Percentiles rank a stretch among this genome's conserved stretches.
These are phyloP conservation scores for Wickerhamia fluorescens DNA, from an alignment of 805 yeast genomes.

Conservation along the genomic window DNA sequence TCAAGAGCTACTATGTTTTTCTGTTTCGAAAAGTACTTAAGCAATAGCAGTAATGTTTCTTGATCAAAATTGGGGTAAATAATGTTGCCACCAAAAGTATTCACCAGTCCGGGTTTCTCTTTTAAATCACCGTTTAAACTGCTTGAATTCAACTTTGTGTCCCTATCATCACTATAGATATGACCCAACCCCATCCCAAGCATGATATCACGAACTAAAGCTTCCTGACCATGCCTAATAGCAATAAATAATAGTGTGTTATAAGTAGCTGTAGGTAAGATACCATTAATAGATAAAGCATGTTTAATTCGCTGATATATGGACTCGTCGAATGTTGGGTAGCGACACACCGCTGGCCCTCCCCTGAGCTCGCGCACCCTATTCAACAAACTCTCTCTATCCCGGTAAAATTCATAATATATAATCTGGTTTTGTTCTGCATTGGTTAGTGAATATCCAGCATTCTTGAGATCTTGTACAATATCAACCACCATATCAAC, in stretches of 20 bases:
- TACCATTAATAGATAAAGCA: too few relatives aligned
- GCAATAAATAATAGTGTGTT: slow-evolving; percentile 24
- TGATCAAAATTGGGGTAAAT: slow-evolving; percentile 11
- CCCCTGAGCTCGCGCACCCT: too few relatives aligned
- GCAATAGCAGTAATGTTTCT: slow-evolving; percentile 13
- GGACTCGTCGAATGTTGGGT: too few relatives aligned
- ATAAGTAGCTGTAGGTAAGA: too few relatives aligned
- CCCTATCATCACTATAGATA: too few relatives aligned
- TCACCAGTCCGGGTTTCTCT: too few relatives aligned
- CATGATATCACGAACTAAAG: slow-evolving; percentile 17
- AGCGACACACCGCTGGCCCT: too few relatives aligned
- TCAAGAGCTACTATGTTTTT: slow-evolving; percentile 1
- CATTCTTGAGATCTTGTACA: slow-evolving; percentile 19
- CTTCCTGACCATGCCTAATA: slow-evolving; percentile 18
- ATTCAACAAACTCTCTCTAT: too few relatives aligned
- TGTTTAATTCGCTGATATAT: too few relatives aligned
- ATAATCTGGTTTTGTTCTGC: slow-evolving; percentile 24
- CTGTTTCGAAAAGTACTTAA: slow-evolving; percentile 8
- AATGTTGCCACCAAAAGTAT: slow-evolving; percentile 1
- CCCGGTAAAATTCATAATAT: slow-evolving; percentile 21
- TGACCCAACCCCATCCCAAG: slow-evolving; percentile 2
- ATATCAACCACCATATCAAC: slow-evolving; percentile 15
- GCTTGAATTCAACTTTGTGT: too few relatives aligned
- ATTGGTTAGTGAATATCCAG: slow-evolving; percentile 20
- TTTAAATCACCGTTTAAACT: too few relatives aligned